Percentiles rank a stretch among this genome's conserved stretches.
Evolutionary conservation across 2,329 filamentous ascomycete genomes (phyloP).

Genomic region (Lachnellula cervina): DNA sequence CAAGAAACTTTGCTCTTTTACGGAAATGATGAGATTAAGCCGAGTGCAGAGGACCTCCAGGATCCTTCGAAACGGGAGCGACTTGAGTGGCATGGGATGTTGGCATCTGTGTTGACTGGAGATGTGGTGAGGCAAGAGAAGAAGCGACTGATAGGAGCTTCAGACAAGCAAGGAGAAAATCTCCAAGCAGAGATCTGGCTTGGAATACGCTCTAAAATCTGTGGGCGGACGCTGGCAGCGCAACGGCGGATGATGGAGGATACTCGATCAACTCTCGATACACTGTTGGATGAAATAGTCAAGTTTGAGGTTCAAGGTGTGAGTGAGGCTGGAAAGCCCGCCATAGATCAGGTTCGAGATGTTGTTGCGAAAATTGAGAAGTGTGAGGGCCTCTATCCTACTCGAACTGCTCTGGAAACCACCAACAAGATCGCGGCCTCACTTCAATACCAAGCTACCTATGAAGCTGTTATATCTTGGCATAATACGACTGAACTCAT

Average conservation of each 20-base stretch:
- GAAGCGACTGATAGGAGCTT: slow-evolving; percentile 81
- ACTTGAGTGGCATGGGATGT: slow-evolving; percentile 97
- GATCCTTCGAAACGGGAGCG: slow-evolving; percentile 84
- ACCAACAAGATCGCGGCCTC: slow-evolving; percentile 76
- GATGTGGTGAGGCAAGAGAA: slow-evolving; percentile 98
- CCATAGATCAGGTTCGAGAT: slow-evolving; percentile 83
- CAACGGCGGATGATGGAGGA: slow-evolving; percentile 89
- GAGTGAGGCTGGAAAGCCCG: slow-evolving; percentile 79
- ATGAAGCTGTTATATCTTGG: slow-evolving; percentile 88
- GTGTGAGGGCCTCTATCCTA: slow-evolving; percentile 80
- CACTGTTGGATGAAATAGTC: slow-evolving; percentile 79
- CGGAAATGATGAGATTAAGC: slow-evolving; percentile 82
- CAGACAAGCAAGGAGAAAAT: slow-evolving; percentile 54
- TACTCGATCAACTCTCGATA: slow-evolving; percentile 66
- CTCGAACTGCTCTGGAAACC: slow-evolving; percentile 65
- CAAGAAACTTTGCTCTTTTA: slow-evolving; percentile 92
- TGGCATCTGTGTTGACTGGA: slow-evolving; percentile 89
- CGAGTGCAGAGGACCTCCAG: slow-evolving; percentile 82
- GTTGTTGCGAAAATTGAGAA: slow-evolving; percentile 87
- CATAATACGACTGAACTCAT: slow-evolving; percentile 96
- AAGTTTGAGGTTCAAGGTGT: slow-evolving; percentile 92
- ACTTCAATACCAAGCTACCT: slow-evolving; percentile 72
- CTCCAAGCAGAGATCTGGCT: slow-evolving; percentile 82
- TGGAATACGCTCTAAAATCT: slow-evolving; percentile 76
- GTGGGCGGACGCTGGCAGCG: slow-evolving; percentile 75